Percentiles rank a stretch among this genome's conserved stretches.
phyloP scores from a whole-genome alignment of 805 yeast genomes.

The Saturnispora dispora region DNA sequence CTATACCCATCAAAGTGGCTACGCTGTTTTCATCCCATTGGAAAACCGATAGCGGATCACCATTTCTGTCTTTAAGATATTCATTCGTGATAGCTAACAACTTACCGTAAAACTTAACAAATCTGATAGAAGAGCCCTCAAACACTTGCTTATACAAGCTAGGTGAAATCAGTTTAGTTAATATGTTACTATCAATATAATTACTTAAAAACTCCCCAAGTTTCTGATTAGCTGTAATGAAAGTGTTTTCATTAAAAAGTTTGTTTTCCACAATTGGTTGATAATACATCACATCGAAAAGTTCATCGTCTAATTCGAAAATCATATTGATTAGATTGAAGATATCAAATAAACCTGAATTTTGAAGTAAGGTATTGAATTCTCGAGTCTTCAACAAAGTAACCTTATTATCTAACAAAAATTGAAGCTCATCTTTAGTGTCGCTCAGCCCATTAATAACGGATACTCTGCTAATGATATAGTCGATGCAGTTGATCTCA shows the following conservation, averaged over 20 bases:
- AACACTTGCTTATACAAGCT: constrained; percentile 47
- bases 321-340: constrained; percentile 63
- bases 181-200: constrained; percentile 48
- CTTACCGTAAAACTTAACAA: constrained; percentile 39
- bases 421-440: constrained; percentile 27
- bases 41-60: constrained; percentile 26
- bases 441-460: constrained; percentile 17
- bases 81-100: constrained; percentile 30
- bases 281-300: constrained; percentile 53
- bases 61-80: constrained; percentile 27
- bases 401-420: constrained; percentile 29
- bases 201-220: constrained; percentile 48
- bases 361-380: constrained; percentile 37
- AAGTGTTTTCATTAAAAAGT: constrained; percentile 37
- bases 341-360: constrained; percentile 48
- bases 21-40: constrained; percentile 53
- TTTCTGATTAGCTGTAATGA: constrained; percentile 35
- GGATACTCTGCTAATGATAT: constrained; percentile 40
- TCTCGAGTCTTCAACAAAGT: constrained; percentile 36
- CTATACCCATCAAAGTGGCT: constrained; percentile 66
- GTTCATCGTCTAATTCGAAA: constrained; percentile 52
- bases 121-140: constrained; percentile 38
- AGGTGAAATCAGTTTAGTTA: constrained; percentile 58
- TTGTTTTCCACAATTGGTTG: constrained; percentile 57
- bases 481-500: constrained; percentile 52